A percentile compares a stretch with the other conserved stretches of the same genome.
phyloP scores from a whole-genome alignment of 371 early-diverging fungal species.

The Amoeboaphelidium occidentale region DNA sequence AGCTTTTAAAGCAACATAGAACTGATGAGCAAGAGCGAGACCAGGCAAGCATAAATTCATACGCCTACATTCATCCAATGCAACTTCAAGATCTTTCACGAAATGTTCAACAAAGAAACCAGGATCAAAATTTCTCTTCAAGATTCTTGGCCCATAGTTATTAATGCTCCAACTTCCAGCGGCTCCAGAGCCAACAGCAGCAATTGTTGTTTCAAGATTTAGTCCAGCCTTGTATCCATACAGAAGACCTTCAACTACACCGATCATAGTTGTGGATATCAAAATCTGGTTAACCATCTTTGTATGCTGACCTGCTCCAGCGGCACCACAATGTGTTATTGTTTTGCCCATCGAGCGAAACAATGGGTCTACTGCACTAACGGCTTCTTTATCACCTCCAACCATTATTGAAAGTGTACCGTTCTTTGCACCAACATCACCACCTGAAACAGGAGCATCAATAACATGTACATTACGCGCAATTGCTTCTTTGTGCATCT shows the following conservation, averaged over 20 bases:
- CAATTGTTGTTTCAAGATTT: background rate
- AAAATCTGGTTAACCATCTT: background rate
- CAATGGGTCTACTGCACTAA: background rate
- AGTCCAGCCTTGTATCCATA: background rate
- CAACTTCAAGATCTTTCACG: background rate
- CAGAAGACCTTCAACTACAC: background rate
- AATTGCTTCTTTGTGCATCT: background rate
- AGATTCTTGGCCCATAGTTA: background rate
- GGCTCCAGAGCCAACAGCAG: background rate
- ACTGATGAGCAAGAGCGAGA: background rate
- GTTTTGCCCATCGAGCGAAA: background rate
- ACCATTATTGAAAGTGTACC: background rate
- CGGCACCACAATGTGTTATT: background rate
- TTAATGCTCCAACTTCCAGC: background rate
- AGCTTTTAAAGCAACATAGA: background rate
- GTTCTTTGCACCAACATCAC: background rate
- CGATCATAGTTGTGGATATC: background rate
- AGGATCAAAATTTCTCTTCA: background rate
- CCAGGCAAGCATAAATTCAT: background rate
- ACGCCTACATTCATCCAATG: background rate
- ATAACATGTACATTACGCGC: background rate
- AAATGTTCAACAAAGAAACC: background rate
- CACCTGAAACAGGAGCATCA: background rate
- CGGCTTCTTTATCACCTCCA: background rate
- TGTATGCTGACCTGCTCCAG: background rate